Evolutionary conservation across 768 basidiomycete genomes (phyloP), one percentile per base, ranked within the genome.

Genomic region (Boletus eberwhitei): DNA sequence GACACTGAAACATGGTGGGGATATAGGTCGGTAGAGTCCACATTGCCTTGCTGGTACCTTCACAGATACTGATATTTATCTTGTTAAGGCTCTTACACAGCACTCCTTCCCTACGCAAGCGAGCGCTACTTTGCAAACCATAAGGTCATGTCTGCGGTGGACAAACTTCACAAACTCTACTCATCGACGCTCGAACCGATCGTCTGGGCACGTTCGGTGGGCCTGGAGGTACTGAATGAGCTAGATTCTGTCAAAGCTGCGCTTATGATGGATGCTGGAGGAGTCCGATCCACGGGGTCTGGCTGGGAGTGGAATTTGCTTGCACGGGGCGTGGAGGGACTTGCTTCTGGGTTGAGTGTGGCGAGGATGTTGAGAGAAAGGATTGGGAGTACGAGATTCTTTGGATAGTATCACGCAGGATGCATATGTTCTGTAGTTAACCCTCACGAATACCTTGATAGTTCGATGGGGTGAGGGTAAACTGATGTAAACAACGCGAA

Each of bases 131-230:
- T 90, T 45, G 80, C 78, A 55, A 98, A 98, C 71, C 94, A 98
- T 73, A 82, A 83, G 44, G 69, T 95, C 41, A 85, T 98, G 78
- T 82, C 85, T 16, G 84, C 85, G 2, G 81, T 90, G 46, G 95
- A 99, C 73, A 94, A 94, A 65, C 77, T 98, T 35, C 89, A 95
- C 73, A 91, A 91, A 63, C 65, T 98, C 17, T 98, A 95, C 68
- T 75, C 85, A 2, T 80, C 80, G 4, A 82, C 86, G 40, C 73
- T 75, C 34, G 80, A 77, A 24, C 84, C 87, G 2, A 64, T 94
- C 13, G 93, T 97, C 17, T 93, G 90, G 90, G 85, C 85, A 3
- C 83, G 96, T 50, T 88, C 89, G 0, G 80, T 87, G 16, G 97
- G 97, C 2, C 67, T 98, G 19, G 96, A 98, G 63, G 84, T 97